These are phyloP conservation scores for Lactifluus pinguis DNA, from an alignment of 768 basidiomycete species.

Conservation along the genomic window DNA sequence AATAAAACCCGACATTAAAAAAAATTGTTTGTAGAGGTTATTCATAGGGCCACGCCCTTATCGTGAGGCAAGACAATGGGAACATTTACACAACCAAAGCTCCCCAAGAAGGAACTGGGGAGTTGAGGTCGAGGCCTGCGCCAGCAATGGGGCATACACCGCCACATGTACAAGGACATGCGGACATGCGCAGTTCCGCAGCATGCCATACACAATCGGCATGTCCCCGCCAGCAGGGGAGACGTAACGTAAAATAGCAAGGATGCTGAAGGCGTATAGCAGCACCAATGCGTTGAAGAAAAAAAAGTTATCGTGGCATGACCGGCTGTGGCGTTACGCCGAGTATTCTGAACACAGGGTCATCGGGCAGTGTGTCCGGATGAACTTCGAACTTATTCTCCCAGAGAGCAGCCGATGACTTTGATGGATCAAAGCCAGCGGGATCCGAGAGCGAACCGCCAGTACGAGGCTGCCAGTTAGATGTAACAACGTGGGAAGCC, in stretches of 20 bases:
- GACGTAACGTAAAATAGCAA: background rate
- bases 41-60: too few species aligned
- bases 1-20: background rate
- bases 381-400: slow-evolving; percentile 83
- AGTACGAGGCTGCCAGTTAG: slow-evolving; percentile 46
- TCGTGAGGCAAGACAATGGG: too few species aligned
- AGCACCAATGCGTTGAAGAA: background rate
- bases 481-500: slow-evolving; percentile 57
- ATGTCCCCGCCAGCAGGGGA: background rate
- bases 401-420: slow-evolving; percentile 74
- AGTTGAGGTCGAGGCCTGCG: background rate
- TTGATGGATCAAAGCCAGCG: slow-evolving; percentile 65
- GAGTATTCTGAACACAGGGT: slow-evolving; percentile 33
- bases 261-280: background rate
- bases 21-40: too few species aligned
- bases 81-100: too few species aligned
- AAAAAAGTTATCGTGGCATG: background rate
- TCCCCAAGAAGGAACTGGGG: background rate
- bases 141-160: background rate
- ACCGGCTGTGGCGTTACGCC: slow-evolving; percentile 1
- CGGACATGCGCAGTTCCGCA: background rate
- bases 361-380: slow-evolving; percentile 69
- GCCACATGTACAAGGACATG: background rate
- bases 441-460: slow-evolving; percentile 61
- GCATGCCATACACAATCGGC: background rate